Evolutionary conservation across 2,329 filamentous ascomycete genomes (phyloP).

Genomic region (Scedosporium boydii): DNA sequence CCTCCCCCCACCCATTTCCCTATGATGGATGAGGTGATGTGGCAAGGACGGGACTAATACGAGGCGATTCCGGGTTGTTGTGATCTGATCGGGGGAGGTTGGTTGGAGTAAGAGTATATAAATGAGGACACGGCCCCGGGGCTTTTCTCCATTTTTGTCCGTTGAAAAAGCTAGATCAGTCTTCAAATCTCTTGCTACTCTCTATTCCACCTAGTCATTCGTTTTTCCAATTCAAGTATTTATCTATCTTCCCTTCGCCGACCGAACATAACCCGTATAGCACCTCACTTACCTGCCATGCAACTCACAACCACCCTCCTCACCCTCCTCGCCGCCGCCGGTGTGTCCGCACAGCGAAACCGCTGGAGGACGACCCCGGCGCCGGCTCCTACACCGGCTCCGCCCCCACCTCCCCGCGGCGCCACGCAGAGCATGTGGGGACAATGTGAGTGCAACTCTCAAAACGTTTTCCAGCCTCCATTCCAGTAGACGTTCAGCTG

Average conservation of each 20-base stretch:
- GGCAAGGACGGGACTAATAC: neutral
- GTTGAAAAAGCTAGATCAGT: too few species aligned
- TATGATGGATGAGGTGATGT: neutral
- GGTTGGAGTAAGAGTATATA: neutral
- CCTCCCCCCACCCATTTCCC: neutral
- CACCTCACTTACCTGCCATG: neutral
- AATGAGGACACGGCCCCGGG: neutral
- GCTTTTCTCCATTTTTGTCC: too few species aligned
- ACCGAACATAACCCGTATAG: neutral
- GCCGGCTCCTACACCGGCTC: neutral
- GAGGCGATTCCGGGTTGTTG: neutral
- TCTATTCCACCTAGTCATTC: neutral
- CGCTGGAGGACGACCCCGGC: neutral
- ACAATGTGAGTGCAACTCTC: conserved; percentile 3
- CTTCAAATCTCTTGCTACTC: too few species aligned
- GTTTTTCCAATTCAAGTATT: neutral
- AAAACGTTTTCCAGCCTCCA: neutral
- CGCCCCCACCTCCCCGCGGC: conserved; percentile 1
- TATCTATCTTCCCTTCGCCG: neutral
- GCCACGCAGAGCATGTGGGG: conserved; percentile 6
- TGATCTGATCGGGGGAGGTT: neutral
- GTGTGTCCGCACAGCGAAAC: conserved; percentile 4
- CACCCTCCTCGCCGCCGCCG: neutral
- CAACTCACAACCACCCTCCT: neutral
- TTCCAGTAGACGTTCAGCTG: neutral